Evolutionary conservation across 164 flowering plant species (phyloP), one percentile per base, ranked within the genome.

Genomic region (Annona cherimola): DNA sequence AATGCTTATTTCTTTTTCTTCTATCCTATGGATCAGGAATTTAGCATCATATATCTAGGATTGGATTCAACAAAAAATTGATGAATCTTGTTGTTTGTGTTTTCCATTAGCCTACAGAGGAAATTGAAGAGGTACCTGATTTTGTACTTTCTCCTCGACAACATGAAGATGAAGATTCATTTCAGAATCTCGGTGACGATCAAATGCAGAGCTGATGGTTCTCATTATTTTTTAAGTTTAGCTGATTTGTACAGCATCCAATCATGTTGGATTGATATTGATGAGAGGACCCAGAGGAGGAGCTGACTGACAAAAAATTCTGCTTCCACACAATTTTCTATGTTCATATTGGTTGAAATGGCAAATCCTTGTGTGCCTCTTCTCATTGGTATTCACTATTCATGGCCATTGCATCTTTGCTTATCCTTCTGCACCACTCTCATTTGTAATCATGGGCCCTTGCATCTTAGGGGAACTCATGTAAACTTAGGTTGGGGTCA

Each of bases 61-160:
- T 14, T 39, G 2, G 43, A 14, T 4, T 14, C 12, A 69, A 35
- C 9, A 42, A 19, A 3, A 57, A 42, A 46, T 16, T 6, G 50
- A 69, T 55, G n/a, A 1, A 59, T 14, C 20, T 18, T 42, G 39
- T 39, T 55, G 5, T 41, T 64, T 69, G 19, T 14, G 26, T 67
- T 41, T 73, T 46, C 61, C 19, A 65, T 67, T 77, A 93, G 96
- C 90, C 96, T 72, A 81, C 85, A 12, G 81, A 79, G 68, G 85
- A 89, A 45, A 88, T 92, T 61, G 96, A 94, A 73, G 90, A 80
- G 79, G 91, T 86, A 42, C 88, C 93, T 20, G 86, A 85, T 76
- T 45, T 83, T 59, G 60, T 43, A 45, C 65, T 76, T 61, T 73
- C 69, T 54, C 66, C 66, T 55, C 68, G 72, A 44, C 74, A 55